Evolutionary conservation across 2,329 filamentous ascomycete species (phyloP), one percentile per base, ranked within the genome.

Genomic region (Trichoderma sp.): DNA sequence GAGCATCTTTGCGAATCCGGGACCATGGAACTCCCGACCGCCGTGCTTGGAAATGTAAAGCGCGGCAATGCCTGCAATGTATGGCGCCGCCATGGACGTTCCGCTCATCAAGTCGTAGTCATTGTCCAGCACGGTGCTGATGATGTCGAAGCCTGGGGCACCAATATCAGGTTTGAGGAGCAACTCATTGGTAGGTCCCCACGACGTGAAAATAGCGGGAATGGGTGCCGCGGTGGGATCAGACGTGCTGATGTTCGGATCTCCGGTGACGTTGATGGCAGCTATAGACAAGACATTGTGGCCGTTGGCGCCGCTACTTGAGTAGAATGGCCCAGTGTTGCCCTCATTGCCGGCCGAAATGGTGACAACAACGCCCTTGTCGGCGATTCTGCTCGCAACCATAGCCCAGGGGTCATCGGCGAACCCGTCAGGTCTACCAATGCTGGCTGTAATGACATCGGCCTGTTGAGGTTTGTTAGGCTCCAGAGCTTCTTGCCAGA

Each of bases 21-120:
- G 68, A 3, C 80, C 80, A 63, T 81, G 73, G 0, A 73, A 66
- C 60, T 73, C 71, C 17, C 79, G 76, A 1, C 80, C 79, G 2
- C 80, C 80, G 60, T 78, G 72, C 26, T 78, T 70, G 7, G 77
- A 74, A 50, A 82, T 76, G 67, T 79, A 82, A 28, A 83, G 71
- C 7, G 80, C 81, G 3, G 79, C 80, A n/a, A 82, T 74, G 15
- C 82, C 83, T 44, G 83, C 82, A 26, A 84, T 76, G 65, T 84
- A 83, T 0, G 83, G 83, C 5, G 80, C 80, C 0, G 83, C 80
- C 84, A 87, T 86, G 0, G 82, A 85, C 0, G 85, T 86, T 51
- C 84, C 84, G 51, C 78, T 81, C 62, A 82, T 74, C 7, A 81
- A 74, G 15, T 77, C 78, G 67, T 83, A 86, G 10, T 66, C 68